Percentiles rank a stretch among this genome's conserved stretches.
Evolutionary conservation across 1,284 basidiomycete genomes (phyloP).

Genomic region (Moniliophthora roreri): DNA sequence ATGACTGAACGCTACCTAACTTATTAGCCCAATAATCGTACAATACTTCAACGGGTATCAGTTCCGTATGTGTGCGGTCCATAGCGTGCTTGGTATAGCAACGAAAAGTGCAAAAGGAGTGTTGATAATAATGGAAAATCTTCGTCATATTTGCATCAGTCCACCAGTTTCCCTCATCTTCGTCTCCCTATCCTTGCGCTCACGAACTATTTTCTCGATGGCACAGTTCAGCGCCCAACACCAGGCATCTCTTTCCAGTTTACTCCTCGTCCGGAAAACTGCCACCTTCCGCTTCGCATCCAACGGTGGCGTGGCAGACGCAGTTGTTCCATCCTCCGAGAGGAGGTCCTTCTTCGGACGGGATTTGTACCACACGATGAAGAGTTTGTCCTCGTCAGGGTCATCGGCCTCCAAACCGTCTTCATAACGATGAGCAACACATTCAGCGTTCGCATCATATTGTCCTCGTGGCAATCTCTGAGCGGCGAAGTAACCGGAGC

Average conservation of each 20-base stretch:
- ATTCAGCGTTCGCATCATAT: slow-evolving; percentile 51
- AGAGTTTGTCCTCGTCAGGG: slow-evolving; percentile 71
- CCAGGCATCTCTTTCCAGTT: slow-evolving; percentile 84
- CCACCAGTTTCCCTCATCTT: slow-evolving; percentile 57
- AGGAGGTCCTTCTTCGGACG: slow-evolving; percentile 25
- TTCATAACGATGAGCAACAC: slow-evolving; percentile 66
- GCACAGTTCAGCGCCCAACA: slow-evolving; percentile 83
- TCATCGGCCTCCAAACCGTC: slow-evolving; percentile 82
- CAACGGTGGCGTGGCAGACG: slow-evolving; percentile 46
- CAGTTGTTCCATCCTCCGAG: slow-evolving; percentile 21
- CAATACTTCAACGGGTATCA: no score
- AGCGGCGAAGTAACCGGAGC: slow-evolving; percentile 75
- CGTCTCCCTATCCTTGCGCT: slow-evolving; percentile 56
- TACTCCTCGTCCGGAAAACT: slow-evolving; percentile 74
- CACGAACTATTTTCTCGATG: slow-evolving; percentile 73
- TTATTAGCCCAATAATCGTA: no score
- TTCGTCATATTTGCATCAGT: slow-evolving; percentile 32
- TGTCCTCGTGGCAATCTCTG: slow-evolving; percentile 60
- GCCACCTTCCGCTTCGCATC: slow-evolving; percentile 62
- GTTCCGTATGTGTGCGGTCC: no score
- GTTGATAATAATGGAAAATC: no score
- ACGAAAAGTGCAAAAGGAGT: no score
- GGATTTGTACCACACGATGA: slow-evolving; percentile 68
- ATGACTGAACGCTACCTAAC: no score
- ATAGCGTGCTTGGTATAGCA: no score